Base-by-base conservation (phyloP, 1,284 basidiomycete species). In the Pseudozyma thailandica region DNA sequence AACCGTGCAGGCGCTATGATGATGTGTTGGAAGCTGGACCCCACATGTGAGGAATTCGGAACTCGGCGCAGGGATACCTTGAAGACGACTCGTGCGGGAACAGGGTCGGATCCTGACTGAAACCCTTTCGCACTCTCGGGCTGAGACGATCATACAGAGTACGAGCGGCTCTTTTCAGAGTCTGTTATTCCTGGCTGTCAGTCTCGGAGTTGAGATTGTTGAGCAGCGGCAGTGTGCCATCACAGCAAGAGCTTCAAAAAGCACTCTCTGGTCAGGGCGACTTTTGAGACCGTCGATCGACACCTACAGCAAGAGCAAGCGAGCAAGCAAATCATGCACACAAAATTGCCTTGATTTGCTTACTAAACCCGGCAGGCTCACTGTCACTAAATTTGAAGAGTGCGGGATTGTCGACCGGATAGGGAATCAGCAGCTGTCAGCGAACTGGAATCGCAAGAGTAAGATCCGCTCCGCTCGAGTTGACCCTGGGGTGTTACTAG, bases 221-320 rank as follows among this genome's bases (percentile, higher is more conserved):
- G n/a, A n/a, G n/a, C n/a, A 33, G 31, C 31, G 31, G 31, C 41
- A 42, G 4, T 12, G 21, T 42, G 23, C 10, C 16, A 42, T 15
- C 20, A 42, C 12, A 21, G 12, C 10, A 7, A 23, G 9, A 6
- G 21, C 31, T 33, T 16, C 3, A 38, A 41, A 41, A 12, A 41
- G 39, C 20, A 41, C n/a, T n/a, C n/a, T n/a, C n/a, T n/a, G n/a
- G n/a, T n/a, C n/a, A 12, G 15, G 23, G 23, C 41, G 38, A 41
- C 7, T 13, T 20, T 18, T 44, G 41, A 52, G 50, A 52, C 50
- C 23, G n/a, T 28, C 50, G 50, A 52, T 52, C 50, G 50, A 52
- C 42, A 52, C 50, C 20, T 33, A 45, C 50, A 52, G 50, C 49
- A 41, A 16, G 9, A 18, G 8, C 9, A 38, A 4, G 18, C 2